Evolutionary conservation across 148 eudicot genomes (phyloP).

Genomic region (Selenicereus undatus): DNA sequence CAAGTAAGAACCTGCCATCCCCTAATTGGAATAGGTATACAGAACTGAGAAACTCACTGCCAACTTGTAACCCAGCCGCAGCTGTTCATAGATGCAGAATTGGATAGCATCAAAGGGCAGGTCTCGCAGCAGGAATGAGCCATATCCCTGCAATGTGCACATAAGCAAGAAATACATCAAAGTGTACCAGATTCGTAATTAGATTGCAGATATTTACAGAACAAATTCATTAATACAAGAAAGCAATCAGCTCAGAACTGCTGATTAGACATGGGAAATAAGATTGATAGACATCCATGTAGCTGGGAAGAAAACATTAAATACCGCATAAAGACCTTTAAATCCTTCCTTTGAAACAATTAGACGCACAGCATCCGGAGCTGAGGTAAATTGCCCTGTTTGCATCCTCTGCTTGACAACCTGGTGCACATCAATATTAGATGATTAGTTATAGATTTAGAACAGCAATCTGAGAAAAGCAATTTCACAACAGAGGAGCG

Average conservation of each 20-base stretch:
- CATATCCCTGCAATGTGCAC: conserved; percentile 61
- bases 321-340: conserved; percentile 97
- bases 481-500: background rate
- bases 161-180: conserved; percentile 8
- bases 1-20: background rate
- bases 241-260: background rate
- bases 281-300: background rate
- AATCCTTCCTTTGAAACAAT: conserved; percentile 83
- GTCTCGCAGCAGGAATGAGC: conserved; percentile 87
- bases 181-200: background rate
- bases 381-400: conserved; percentile 82
- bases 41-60: conserved; percentile 51
- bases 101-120: conserved; percentile 98
- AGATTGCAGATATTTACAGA: background rate
- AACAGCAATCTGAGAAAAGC: conserved; percentile 1
- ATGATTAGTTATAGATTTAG: conserved; percentile 13
- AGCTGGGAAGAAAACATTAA: conserved; percentile 23
- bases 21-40: background rate
- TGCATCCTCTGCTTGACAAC: conserved; percentile 99
- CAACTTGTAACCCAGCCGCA: conserved; percentile 80
- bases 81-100: conserved; percentile 93
- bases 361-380: conserved; percentile 77
- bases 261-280: background rate
- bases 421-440: conserved; percentile 34
- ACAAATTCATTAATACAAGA: background rate